phyloP scores from a whole-genome alignment of 2,329 filamentous ascomycete species.

The Botryotinia narcissicola region DNA sequence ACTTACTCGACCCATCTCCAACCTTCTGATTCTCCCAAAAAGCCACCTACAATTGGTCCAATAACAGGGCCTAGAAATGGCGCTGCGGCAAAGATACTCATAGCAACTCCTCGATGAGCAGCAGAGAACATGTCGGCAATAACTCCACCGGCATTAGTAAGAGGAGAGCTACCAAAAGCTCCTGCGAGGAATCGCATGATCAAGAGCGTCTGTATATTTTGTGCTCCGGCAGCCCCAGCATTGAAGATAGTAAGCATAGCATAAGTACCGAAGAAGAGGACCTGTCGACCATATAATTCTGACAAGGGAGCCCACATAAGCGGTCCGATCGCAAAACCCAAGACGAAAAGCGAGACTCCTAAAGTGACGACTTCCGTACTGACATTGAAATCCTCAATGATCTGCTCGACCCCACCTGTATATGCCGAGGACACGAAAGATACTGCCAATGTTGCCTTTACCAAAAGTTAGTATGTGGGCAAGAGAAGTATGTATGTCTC shows the following conservation, averaged over 20 bases:
- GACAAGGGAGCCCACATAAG: conserved; percentile 42
- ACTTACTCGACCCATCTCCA: conserved; percentile 71
- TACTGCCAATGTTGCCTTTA: conserved; percentile 48
- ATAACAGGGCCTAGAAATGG: conserved; percentile 64
- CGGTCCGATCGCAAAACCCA: conserved; percentile 46
- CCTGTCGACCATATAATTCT: conserved; percentile 58
- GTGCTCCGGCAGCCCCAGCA: conserved; percentile 54
- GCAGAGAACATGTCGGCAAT: conserved; percentile 60
- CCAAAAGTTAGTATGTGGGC: conserved; percentile 46
- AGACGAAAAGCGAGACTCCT: conserved; percentile 46
- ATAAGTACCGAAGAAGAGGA: conserved; percentile 58
- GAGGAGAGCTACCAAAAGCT: conserved; percentile 58
- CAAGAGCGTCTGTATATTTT: conserved; percentile 58
- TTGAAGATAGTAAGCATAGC: conserved; percentile 60
- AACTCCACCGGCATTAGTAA: conserved; percentile 61
- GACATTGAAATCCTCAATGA: conserved; percentile 39
- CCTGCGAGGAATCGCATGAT: conserved; percentile 67
- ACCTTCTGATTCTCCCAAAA: conserved; percentile 58
- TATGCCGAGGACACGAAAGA: conserved; percentile 44
- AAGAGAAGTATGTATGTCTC: not conserved
- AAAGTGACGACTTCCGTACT: conserved; percentile 42
- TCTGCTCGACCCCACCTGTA: conserved; percentile 41
- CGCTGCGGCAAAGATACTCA: conserved; percentile 61
- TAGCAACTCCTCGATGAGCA: conserved; percentile 52
- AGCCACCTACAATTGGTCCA: conserved; percentile 67